Evolutionary conservation across 306 rosid species (phyloP).

Genomic region (Cajanus cajan): DNA sequence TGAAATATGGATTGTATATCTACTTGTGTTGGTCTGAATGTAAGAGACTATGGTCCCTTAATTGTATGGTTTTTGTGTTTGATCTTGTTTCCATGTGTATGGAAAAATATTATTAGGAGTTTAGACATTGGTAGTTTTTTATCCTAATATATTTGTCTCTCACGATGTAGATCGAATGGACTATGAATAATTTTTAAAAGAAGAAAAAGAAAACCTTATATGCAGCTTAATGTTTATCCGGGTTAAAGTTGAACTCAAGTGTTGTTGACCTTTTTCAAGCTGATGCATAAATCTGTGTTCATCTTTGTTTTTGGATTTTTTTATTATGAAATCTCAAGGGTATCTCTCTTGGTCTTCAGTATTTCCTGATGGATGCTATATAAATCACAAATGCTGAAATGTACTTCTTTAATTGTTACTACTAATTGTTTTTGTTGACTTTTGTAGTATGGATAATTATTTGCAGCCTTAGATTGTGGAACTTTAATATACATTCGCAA

Average conservation of each 20-base stretch:
- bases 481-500: not conserved
- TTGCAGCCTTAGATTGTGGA: not conserved
- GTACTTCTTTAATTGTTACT: not conserved
- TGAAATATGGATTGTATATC: constrained; percentile 7
- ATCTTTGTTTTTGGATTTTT: not conserved
- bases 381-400: not conserved
- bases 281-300: not conserved
- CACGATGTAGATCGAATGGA: not conserved
- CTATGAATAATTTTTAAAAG: not conserved
- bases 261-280: not conserved
- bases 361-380: constrained; percentile 1
- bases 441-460: not conserved
- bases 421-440: not conserved
- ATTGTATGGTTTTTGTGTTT: not conserved
- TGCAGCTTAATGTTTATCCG: not conserved
- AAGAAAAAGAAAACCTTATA: not conserved
- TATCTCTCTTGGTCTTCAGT: not conserved
- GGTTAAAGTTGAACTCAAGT: constrained; percentile 21
- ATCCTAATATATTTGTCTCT: not conserved
- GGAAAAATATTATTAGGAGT: not conserved
- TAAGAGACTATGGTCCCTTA: not conserved
- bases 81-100: not conserved
- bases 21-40: not conserved
- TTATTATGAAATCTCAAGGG: not conserved
- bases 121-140: not conserved